phyloP scores from a whole-genome alignment of 371 early-diverging fungal genomes.

The Mortierella sp. region DNA sequence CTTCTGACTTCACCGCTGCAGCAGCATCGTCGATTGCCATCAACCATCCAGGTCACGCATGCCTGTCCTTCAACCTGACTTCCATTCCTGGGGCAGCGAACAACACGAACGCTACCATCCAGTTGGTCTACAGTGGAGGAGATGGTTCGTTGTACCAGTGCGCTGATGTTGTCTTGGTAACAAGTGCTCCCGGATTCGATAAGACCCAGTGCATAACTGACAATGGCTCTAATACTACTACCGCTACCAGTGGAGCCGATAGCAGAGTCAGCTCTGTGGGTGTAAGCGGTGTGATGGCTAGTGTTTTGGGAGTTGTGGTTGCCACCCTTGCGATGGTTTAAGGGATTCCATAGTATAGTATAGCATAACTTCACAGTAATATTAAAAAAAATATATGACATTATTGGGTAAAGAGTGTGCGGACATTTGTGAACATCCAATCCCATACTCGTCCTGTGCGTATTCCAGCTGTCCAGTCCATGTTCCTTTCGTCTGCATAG shows the following conservation, averaged over 20 bases:
- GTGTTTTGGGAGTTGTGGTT: not conserved
- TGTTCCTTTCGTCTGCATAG: no score
- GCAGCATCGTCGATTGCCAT: constrained; percentile 42
- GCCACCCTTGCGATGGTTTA: not conserved
- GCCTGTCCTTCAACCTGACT: constrained; percentile 58
- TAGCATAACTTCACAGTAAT: no score
- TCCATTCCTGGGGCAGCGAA: constrained; percentile 41
- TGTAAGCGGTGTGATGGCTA: not conserved
- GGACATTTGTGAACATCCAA: no score
- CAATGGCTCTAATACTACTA: not conserved
- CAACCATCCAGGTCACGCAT: constrained; percentile 60
- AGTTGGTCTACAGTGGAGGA: constrained; percentile 66
- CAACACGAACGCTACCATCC: constrained; percentile 68
- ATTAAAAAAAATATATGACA: no score
- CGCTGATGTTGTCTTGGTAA: constrained; percentile 63
- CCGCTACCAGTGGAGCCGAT: not conserved
- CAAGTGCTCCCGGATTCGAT: constrained; percentile 57
- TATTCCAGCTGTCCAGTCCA: no score
- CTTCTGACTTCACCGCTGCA: constrained; percentile 47
- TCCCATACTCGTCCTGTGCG: no score
- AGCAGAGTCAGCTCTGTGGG: not conserved
- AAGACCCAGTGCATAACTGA: constrained; percentile 59
- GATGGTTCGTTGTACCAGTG: constrained; percentile 72
- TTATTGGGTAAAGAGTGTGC: no score
- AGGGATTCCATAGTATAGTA: no score